Conservation (phyloP, 768 basidiomycete species). For the Dentipellis sp. region DNA sequence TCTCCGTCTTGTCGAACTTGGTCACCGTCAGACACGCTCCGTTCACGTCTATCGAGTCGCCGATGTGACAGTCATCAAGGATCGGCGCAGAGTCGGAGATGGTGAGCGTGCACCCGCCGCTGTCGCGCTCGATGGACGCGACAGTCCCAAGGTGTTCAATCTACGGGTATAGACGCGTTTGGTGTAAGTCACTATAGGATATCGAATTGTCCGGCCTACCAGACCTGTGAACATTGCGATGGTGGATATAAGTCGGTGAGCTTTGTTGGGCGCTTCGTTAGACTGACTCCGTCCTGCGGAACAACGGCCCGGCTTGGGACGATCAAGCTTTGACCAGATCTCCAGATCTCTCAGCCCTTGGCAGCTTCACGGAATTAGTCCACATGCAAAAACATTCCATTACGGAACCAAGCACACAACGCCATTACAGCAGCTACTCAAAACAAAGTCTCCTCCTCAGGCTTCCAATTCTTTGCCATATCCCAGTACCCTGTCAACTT, state of each 20-base stretch:
- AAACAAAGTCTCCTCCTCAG: constrained; percentile 70
- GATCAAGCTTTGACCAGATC: too few species aligned
- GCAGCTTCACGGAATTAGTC: too few species aligned
- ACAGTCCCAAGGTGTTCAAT: constrained; percentile 87
- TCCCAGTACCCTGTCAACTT: constrained; percentile 93
- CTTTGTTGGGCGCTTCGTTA: too few species aligned
- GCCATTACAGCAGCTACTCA: constrained; percentile 19
- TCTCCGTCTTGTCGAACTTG: constrained; percentile 52
- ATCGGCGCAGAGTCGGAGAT: constrained; percentile 66
- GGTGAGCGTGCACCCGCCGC: constrained; percentile 74
- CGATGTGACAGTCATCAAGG: constrained; percentile 81
- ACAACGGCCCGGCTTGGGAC: too few species aligned
- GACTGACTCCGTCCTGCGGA: too few species aligned
- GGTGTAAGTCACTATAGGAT: constrained; percentile 7
- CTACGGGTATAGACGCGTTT: constrained; percentile 30
- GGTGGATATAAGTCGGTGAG: too few species aligned
- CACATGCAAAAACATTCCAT: background rate
- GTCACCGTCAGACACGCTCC: constrained; percentile 86
- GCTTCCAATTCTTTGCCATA: constrained; percentile 83
- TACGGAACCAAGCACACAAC: background rate
- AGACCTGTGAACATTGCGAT: constrained; percentile 68
- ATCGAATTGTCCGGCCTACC: constrained; percentile 30
- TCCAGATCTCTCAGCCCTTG: too few species aligned
- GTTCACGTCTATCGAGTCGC: constrained; percentile 87
- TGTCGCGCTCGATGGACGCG: constrained; percentile 49